Base-by-base conservation (phyloP, 2,329 filamentous ascomycete genomes). In the Phaeosphaeriaceae sp. region DNA sequence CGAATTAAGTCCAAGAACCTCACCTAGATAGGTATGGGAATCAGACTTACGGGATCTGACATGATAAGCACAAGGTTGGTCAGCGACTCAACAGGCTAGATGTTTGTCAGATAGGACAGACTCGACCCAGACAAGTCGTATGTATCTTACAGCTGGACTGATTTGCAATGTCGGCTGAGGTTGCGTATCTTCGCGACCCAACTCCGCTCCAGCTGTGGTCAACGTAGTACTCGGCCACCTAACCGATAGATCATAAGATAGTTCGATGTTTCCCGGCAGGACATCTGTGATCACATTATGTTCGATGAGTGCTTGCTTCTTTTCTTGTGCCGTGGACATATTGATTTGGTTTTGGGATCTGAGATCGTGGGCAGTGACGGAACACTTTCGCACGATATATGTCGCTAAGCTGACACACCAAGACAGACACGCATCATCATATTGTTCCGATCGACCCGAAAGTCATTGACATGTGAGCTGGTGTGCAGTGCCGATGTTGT, bases 221-320 rank as follows among this genome's bases (percentile, higher is more conserved):
- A 70, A 26, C 13, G 58, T 63, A 1, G 61, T 54, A 22, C 64
- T 59, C 7, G 63, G 60, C 56, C 66, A 70, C 46, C 59, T 49
- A 22, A 66, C 52, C 2, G 24, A 60, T 47, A 70, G 35, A 11
- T 64, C 22, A 56, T 68, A 66, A 15, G 58, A 51, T 3, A 63
- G 35, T 15, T 56, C 52, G 2, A 60, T 49, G 42, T 48, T 52
- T 9, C 46, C 59, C 1, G 64, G 56, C 5, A 70, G 52, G 3
- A 68, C 64, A 42, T 67, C 64, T 19, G 66, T 63, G 7, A 68
- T 67, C 19, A 70, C 57, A n/a, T 66, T 67, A 52, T 61, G 55
- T 6, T 61, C 51, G 11, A 42, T 35, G 0, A 66, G 23, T 17
- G 49, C 49, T n/a, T 59, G 59, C n/a, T 57, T 58, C 19, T 23